Base-by-base conservation (phyloP, 306 rosid species). In the Canavalia ensiformis region DNA sequence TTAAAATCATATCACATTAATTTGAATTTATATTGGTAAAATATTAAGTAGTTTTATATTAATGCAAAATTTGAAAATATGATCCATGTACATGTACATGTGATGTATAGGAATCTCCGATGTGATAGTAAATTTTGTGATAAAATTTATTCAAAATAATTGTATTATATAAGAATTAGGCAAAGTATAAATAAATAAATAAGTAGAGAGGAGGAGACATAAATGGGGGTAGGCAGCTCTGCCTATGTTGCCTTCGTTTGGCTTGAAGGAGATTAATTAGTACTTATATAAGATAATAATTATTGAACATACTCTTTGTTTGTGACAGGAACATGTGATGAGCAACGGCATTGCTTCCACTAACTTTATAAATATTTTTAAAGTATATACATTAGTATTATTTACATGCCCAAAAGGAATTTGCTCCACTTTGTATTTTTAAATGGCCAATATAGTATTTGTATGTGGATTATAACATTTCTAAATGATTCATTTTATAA, bases 181-280 rank as follows among this genome's bases (percentile, higher is more conserved):
- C 5, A 35, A 12, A 63, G 45, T 30, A 29, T 28, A 60, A 35
- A 63, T 34, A 34, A 35, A 34, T 6, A 25, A 55, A 49, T 9
- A 51, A 12, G 60, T 59, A 31, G 41, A 59, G 1, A 33, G 10
- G 8, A 60, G 8, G 3, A 33, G 67, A 33, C 67, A 59, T 59
- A 13, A 62, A 62, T 12, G 8, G 47, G 69, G 69, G 47, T 11
- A 62, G 68, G 28, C 68, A 62, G 25, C 44, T 60, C 42, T 60
- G 66, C 0, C 6, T 33, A 57, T 11, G 28, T 57, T 56, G 64
- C 64, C 12, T 28, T 11, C 63, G 8, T 25, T 2, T 57, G 64
- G 60, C 60, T 55, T 5, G 7, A 13, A 54, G 34, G 33, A 55
- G 60, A 58, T 7, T 59, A 6, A 45, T 45, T 3, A 31, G 29